Conservation (phyloP, 148 eudicot genomes). For the Limonium bicolor region DNA sequence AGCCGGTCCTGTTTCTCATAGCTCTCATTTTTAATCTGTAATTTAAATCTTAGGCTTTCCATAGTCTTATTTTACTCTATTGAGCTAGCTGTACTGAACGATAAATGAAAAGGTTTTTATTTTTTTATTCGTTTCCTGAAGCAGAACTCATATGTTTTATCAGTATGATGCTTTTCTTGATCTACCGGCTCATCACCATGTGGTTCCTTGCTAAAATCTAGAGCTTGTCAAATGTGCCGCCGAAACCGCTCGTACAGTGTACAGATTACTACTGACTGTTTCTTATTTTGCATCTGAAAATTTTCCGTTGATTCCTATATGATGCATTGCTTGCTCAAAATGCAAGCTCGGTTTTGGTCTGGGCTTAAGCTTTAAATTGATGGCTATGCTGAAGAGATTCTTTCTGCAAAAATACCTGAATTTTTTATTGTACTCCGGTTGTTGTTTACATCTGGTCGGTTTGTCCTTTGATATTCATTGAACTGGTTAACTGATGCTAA, state of each 20-base stretch:
- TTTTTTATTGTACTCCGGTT: neutral
- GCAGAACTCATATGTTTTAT: neutral
- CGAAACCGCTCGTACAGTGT: no score
- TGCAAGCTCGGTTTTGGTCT: neutral
- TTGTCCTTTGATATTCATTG: neutral
- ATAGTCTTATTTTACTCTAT: neutral
- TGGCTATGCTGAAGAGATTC: neutral
- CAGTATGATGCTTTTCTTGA: neutral
- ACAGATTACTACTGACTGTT: slow-evolving; percentile 1
- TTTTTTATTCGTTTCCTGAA: no score
- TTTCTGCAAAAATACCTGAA: neutral
- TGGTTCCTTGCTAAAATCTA: no score
- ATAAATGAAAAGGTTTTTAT: no score
- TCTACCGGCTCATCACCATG: neutral
- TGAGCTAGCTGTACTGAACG: no score
- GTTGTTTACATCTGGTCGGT: neutral
- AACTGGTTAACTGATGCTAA: neutral
- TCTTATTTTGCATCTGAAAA: neutral
- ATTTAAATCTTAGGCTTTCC: neutral
- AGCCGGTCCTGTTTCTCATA: slow-evolving; percentile 1
- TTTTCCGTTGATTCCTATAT: slow-evolving; percentile 13
- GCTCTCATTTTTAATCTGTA: neutral
- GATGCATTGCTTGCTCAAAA: neutral
- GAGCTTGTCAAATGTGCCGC: no score
- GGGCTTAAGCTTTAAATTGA: slow-evolving; percentile 1